Percentiles rank a stretch among this genome's conserved stretches.
Conservation (phyloP, 2,329 filamentous ascomycete genomes). For the Colletotrichum plurivorum region DNA sequence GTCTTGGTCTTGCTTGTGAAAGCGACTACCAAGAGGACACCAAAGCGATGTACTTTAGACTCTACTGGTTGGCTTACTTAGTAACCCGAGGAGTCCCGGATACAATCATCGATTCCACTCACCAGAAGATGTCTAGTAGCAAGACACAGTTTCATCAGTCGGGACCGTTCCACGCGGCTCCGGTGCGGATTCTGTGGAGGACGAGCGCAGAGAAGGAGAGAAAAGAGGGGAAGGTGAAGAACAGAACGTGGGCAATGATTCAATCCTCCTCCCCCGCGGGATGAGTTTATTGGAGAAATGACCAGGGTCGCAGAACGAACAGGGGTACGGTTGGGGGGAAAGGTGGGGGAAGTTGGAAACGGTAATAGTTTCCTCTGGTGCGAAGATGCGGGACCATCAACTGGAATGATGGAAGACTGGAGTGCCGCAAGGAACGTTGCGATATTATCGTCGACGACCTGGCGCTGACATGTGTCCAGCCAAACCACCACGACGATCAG, state of each 20-base stretch:
- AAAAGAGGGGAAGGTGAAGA: slow-evolving; percentile 35
- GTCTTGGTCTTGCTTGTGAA: slow-evolving; percentile 30
- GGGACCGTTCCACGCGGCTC: background rate
- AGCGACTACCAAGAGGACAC: slow-evolving; percentile 1
- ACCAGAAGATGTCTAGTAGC: background rate
- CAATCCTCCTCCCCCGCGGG: slow-evolving; percentile 26
- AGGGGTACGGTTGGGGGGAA: slow-evolving; percentile 1
- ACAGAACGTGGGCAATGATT: slow-evolving; percentile 18
- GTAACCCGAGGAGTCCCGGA: slow-evolving; percentile 3
- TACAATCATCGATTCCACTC: background rate
- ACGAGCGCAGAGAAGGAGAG: background rate
- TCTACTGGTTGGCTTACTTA: background rate
- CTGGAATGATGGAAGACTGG: slow-evolving; percentile 2
- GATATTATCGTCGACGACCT: background rate
- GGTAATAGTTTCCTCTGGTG: slow-evolving; percentile 17
- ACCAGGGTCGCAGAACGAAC: slow-evolving; percentile 6
- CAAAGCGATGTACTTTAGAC: background rate
- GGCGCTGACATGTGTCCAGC: slow-evolving; percentile 34
- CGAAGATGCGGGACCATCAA: slow-evolving; percentile 15
- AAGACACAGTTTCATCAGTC: slow-evolving; percentile 4
- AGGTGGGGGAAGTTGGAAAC: slow-evolving; percentile 15
- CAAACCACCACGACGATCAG: slow-evolving; percentile 26
- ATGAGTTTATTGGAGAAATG: slow-evolving; percentile 29
- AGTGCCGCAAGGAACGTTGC: slow-evolving; percentile 4
- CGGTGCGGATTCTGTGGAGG: background rate